A percentile compares a stretch with the other conserved stretches of the same genome.
phyloP scores from a whole-genome alignment of 2,329 filamentous ascomycete species.

The Neonectria coccinea region DNA sequence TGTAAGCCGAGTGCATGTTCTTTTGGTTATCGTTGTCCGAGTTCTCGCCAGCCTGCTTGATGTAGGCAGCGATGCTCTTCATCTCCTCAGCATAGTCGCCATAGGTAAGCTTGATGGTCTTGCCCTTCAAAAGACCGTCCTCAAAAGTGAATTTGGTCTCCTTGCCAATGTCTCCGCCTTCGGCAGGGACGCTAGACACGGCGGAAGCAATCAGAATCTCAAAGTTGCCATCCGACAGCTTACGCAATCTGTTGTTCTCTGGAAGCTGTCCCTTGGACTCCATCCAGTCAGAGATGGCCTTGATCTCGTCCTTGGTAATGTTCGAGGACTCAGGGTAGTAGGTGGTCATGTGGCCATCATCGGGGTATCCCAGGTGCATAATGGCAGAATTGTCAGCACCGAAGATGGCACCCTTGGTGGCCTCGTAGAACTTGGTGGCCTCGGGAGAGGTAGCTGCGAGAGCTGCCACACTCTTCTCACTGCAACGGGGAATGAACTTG shows the following conservation, averaged over 20 bases:
- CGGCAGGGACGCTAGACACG: conserved; percentile 66
- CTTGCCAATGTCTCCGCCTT: conserved; percentile 77
- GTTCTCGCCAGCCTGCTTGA: conserved; percentile 75
- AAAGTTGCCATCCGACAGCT: conserved; percentile 72
- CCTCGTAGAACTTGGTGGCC: conserved; percentile 72
- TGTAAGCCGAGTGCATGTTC: conserved; percentile 80
- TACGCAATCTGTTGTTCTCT: conserved; percentile 82
- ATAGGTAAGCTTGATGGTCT: conserved; percentile 77
- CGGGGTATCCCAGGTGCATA: conserved; percentile 81
- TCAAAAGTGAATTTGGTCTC: conserved; percentile 70
- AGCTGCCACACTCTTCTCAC: conserved; percentile 71
- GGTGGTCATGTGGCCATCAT: conserved; percentile 81
- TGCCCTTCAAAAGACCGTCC: conserved; percentile 71
- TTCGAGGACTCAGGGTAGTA: conserved; percentile 83
- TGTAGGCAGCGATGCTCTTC: conserved; percentile 73
- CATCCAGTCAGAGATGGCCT: conserved; percentile 77
- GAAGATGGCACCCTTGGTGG: conserved; percentile 79
- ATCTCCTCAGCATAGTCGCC: conserved; percentile 81
- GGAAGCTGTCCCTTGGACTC: conserved; percentile 76
- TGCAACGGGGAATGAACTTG: conserved; percentile 82
- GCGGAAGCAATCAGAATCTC: conserved; percentile 82
- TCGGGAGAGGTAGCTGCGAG: conserved; percentile 72
- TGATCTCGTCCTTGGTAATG: conserved; percentile 82
- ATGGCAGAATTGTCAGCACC: conserved; percentile 71
- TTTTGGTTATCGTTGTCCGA: conserved; percentile 80